Conservation (phyloP, 768 basidiomycete genomes). For the Leccinum variicolor region DNA sequence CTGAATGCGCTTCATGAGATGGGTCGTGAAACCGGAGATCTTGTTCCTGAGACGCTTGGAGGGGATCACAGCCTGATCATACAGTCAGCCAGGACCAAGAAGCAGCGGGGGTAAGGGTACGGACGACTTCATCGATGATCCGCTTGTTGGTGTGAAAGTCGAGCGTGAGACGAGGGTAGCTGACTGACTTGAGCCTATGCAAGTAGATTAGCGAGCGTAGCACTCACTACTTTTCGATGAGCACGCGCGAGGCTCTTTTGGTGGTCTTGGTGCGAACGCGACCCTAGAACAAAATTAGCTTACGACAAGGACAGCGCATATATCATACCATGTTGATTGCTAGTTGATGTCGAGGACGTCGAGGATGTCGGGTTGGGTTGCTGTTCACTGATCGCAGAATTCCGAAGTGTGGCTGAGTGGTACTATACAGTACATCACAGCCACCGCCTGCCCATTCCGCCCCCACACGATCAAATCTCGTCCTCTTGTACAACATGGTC, state of each 20-base stretch:
- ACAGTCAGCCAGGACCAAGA: background rate
- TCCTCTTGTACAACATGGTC: slow-evolving; percentile 57
- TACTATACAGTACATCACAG: slow-evolving; percentile 28
- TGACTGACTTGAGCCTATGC: slow-evolving; percentile 26
- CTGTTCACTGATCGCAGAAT: slow-evolving; percentile 3
- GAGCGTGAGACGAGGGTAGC: slow-evolving; percentile 98
- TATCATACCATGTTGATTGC: slow-evolving; percentile 48
- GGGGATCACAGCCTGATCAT: slow-evolving; percentile 80
- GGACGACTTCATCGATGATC: slow-evolving; percentile 95
- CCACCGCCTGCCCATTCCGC: slow-evolving; percentile 12
- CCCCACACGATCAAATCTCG: background rate
- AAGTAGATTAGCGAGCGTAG: background rate
- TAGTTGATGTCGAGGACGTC: slow-evolving; percentile 23
- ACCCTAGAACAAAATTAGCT: slow-evolving; percentile 54
- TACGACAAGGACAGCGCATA: slow-evolving; percentile 2
- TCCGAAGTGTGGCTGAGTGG: slow-evolving; percentile 25
- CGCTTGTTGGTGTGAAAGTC: slow-evolving; percentile 99
- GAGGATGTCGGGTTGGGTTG: slow-evolving; percentile 15
- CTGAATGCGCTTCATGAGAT: slow-evolving; percentile 99
- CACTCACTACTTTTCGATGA: slow-evolving; percentile 98
- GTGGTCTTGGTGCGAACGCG: slow-evolving; percentile 99
- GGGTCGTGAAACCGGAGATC: slow-evolving; percentile 99
- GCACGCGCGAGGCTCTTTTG: slow-evolving; percentile 97
- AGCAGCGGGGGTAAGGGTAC: slow-evolving; percentile 27
- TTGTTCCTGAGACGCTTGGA: slow-evolving; percentile 99